Base-by-base conservation (phyloP, 2,329 filamentous ascomycete genomes). In the Fusarium sp. region DNA sequence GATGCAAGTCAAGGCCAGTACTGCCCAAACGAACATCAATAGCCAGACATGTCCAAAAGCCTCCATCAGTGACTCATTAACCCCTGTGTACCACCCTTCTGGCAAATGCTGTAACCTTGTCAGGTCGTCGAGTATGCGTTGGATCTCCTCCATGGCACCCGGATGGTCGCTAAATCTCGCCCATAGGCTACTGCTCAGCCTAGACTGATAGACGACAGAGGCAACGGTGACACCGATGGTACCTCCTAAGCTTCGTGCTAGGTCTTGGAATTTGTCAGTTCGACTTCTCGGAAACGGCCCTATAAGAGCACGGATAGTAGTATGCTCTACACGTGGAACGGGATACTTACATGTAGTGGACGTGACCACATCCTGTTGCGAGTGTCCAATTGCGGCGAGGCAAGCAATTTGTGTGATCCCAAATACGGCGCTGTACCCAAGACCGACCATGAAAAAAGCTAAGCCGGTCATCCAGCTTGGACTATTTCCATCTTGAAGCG, bases 401-500 rank as follows among this genome's bases (percentile, higher is more conserved):
- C 50, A 57, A 4, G 64, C 64, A 13, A 57, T 36, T 5, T 62
- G 62, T 1, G 62, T 62, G 5, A 58, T 53, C 7, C 21, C 62
- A 10, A 96, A 83, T 85, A 92, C 92, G 33, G 87, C 88, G 43
- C 91, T 91, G 70, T 94, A 93, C 2, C 91, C 89, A 2, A 84
- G 78, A 9, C 93, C 92, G 13, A 87, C 78, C 14, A 93, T 77
- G 57, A 91, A 85, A 11, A 47, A 60, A 9, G 51, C 51, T 9
- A 57, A 8, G 9, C 57, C 57, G 15, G 43, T 60, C 26, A 57
- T 28, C 51, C 57, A 60, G 1, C 34, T 21, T 5, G 50, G 40
- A 8, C 19, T 55, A 0, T 17, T 10, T 2, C 31, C 15, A 3
- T 28, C 51, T n/a, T 59, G 50, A 11, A 59, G 17, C 2, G 34